phyloP scores from a whole-genome alignment of 129 eudicot genomes.

The Dittrichia graveolens region DNA sequence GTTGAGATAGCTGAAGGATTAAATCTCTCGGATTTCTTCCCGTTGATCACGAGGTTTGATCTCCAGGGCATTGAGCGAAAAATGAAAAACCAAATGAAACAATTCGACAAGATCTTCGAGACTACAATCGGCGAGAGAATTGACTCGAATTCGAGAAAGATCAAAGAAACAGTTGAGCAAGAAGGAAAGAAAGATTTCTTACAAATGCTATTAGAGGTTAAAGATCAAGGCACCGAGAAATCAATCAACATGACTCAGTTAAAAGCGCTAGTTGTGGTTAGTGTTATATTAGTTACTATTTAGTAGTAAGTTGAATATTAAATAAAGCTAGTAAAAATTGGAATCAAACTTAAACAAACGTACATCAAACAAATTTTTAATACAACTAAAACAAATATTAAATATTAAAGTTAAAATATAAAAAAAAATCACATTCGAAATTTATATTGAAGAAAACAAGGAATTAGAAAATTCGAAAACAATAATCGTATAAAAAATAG shows the following conservation, averaged over 20 bases:
- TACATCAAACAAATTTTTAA: too few relatives aligned
- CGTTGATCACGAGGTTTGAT: conserved; percentile 36
- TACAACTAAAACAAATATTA: too few relatives aligned
- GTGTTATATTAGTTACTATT: too few relatives aligned
- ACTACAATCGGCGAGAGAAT: conserved; percentile 27
- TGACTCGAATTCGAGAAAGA: neutral
- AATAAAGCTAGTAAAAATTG: too few relatives aligned
- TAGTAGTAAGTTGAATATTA: too few relatives aligned
- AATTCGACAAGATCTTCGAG: conserved; percentile 32
- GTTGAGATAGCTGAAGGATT: conserved; percentile 34
- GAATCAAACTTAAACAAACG: too few relatives aligned
- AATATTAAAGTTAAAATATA: too few relatives aligned
- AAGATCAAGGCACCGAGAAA: conserved; percentile 23
- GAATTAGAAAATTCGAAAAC: too few relatives aligned
- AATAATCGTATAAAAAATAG: too few relatives aligned
- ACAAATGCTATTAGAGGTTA: conserved; percentile 25
- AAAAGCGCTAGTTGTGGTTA: conserved; percentile 36
- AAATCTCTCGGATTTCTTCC: conserved; percentile 44
- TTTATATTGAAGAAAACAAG: too few relatives aligned
- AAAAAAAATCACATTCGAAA: too few relatives aligned
- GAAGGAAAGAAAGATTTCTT: conserved; percentile 32
- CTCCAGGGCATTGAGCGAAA: conserved; percentile 33
- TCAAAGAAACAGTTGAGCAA: neutral
- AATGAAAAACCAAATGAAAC: conserved; percentile 30
- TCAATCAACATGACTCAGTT: conserved; percentile 30